Evolutionary conservation across 306 rosid genomes (phyloP), one percentile per base, ranked within the genome.

Genomic region (Cercis canadensis): DNA sequence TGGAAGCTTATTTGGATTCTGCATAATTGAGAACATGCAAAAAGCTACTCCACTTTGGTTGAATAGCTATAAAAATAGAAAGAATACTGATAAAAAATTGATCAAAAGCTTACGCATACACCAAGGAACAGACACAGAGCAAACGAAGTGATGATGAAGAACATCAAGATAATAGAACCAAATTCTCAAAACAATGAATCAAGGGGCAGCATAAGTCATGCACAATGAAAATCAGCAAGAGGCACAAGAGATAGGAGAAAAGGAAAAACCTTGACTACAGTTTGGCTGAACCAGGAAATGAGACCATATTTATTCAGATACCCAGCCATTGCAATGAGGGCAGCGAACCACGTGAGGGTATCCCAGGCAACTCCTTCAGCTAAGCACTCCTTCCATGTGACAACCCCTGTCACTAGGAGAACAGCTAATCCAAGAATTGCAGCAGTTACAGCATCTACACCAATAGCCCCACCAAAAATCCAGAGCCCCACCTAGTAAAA

Each of bases 281-380:
- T 80, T 82, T 91, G 87, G 78, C 99, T 95, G 81, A 95, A 95
- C 99, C 99, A 95, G 63, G 99, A 70, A 76, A 95, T 95, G 60
- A 95, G 99, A 67, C 97, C 97, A 67, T 95, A 95, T 86, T 95
- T 95, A 86, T 95, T 95, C 83, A 95, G 89, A 82, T 95, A 95
- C 54, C 99, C 99, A 46, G 97, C 99, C 99, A 95, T 95, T 59
- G 99, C 97, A 78, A 95, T 95, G 72, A 95, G 99, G 36, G 99
- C 99, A 76, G 99, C 99, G 81, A 95, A 95, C 99, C 97, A 95
- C 2, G 96, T 95, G 66, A 95, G 92, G 34, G 99, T 95, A 68
- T 95, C 99, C 99, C 99, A 95, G 65, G 99, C 99, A 82, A 95
- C 99, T 56, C 96, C 78, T 74, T 95, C 99, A 67, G 80, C 89